Conservation (phyloP, 2,329 filamentous ascomycete genomes). For the Colletotrichum neosansevieriae region DNA sequence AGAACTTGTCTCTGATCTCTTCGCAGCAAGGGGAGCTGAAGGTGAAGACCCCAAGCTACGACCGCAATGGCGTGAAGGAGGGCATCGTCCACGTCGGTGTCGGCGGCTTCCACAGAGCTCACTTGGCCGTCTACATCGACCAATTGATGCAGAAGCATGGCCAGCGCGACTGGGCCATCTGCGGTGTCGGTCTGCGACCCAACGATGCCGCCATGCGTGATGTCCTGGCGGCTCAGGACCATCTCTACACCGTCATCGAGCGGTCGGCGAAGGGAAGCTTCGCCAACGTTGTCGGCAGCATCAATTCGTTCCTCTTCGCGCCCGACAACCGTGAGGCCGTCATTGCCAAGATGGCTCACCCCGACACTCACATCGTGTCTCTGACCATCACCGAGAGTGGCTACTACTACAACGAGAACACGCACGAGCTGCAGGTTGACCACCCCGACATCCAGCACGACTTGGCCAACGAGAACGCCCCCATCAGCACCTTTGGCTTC, state of each 20-base stretch:
- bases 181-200: constrained; percentile 63
- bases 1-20: constrained; percentile 32
- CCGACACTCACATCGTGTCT: constrained; percentile 66
- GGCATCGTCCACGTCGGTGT: constrained; percentile 67
- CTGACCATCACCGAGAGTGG: constrained; percentile 68
- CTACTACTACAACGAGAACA: constrained; percentile 70
- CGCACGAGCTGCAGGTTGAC: constrained; percentile 62
- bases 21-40: constrained; percentile 29
- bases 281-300: constrained; percentile 63
- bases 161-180: constrained; percentile 61
- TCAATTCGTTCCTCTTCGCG: constrained; percentile 65
- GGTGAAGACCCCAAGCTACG: constrained; percentile 55
- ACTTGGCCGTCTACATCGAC: constrained; percentile 65
- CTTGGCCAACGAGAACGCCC: constrained; percentile 56
- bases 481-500: constrained; percentile 64
- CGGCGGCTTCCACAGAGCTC: constrained; percentile 66
- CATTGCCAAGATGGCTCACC: constrained; percentile 66
- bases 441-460: constrained; percentile 64
- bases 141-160: constrained; percentile 60
- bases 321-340: constrained; percentile 64
- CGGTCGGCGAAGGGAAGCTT: constrained; percentile 63
- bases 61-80: constrained; percentile 60
- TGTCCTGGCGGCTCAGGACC: constrained; percentile 59
- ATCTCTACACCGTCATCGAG: constrained; percentile 66
- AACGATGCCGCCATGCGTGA: constrained; percentile 65